Percentiles rank a stretch among this genome's conserved stretches.
phyloP scores from a whole-genome alignment of 768 basidiomycete genomes.

The Kwoniella heveanensis region DNA sequence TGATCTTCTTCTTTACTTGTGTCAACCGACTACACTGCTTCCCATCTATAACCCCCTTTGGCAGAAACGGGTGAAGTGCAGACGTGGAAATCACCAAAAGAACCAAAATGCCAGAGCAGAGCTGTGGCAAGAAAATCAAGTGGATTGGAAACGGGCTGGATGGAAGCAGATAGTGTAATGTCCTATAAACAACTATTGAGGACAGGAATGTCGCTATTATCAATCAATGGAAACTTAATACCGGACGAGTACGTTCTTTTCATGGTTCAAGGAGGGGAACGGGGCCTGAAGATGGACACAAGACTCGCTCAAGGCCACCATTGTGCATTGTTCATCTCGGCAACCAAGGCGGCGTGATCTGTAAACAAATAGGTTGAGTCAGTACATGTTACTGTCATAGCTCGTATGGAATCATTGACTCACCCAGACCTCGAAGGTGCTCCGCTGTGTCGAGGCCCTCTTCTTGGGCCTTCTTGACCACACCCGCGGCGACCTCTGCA shows the following conservation, averaged over 20 bases:
- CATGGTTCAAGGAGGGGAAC: no score
- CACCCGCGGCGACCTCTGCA: constrained; percentile 68
- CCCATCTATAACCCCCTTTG: no score
- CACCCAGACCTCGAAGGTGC: constrained; percentile 31
- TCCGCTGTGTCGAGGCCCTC: constrained; percentile 58
- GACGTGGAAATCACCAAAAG: no score
- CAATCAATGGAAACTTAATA: neutral
- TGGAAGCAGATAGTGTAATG: neutral
- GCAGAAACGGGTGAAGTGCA: no score
- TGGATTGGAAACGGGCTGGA: neutral
- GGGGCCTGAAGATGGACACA: no score
- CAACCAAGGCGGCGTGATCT: constrained; percentile 21
- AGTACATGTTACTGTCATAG: neutral
- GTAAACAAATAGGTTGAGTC: neutral
- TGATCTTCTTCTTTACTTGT: no score
- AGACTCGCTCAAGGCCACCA: constrained; percentile 25
- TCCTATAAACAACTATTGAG: constrained; percentile 23
- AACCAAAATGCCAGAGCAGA: no score
- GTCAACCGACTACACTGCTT: no score
- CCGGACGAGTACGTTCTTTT: no score
- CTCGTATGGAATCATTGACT: constrained; percentile 6
- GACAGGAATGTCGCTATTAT: constrained; percentile 4
- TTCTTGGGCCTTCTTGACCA: constrained; percentile 78
- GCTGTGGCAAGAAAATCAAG: no score
- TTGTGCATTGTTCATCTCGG: constrained; percentile 28